Conservation (phyloP, 2,329 filamentous ascomycete genomes). For the Fusarium solani-melongenae region DNA sequence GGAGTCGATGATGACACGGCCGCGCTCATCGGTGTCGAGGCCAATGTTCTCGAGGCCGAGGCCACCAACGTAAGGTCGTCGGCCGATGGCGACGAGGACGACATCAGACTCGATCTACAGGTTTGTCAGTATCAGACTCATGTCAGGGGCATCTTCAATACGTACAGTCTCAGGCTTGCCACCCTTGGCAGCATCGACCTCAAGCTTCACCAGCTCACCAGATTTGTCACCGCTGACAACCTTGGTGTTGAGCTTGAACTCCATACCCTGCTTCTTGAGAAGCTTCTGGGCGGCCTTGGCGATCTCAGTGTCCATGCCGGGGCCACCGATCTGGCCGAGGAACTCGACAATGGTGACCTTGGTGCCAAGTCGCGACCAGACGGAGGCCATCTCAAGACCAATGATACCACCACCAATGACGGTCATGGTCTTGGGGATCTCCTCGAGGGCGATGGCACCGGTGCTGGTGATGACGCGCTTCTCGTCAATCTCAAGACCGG, state of each 20-base stretch:
- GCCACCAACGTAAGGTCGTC: slow-evolving; percentile 91
- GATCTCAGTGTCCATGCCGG: slow-evolving; percentile 96
- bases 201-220: slow-evolving; percentile 81
- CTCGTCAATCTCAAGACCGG: slow-evolving; percentile 95
- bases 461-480: slow-evolving; percentile 98
- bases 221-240: slow-evolving; percentile 85
- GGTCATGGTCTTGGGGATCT: slow-evolving; percentile 95
- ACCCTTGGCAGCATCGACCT: slow-evolving; percentile 92
- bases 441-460: slow-evolving; percentile 86
- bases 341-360: slow-evolving; percentile 99
- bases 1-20: slow-evolving; percentile 95
- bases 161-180: slow-evolving; percentile 92
- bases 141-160: slow-evolving; percentile 22
- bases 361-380: slow-evolving; percentile 93
- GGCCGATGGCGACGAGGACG: slow-evolving; percentile 95
- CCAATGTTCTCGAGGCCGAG: slow-evolving; percentile 95
- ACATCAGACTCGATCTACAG: slow-evolving; percentile 90
- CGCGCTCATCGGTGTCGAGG: slow-evolving; percentile 90
- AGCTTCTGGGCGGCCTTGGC: slow-evolving; percentile 93
- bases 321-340: slow-evolving; percentile 93
- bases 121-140: slow-evolving; percentile 34
- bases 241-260: slow-evolving; percentile 98
- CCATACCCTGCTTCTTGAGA: slow-evolving; percentile 94
- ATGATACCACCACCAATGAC: slow-evolving; percentile 99
- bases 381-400: slow-evolving; percentile 97